Evolutionary conservation across 805 yeast species (phyloP).

Genomic region (Hanseniaspora taiwanica): DNA sequence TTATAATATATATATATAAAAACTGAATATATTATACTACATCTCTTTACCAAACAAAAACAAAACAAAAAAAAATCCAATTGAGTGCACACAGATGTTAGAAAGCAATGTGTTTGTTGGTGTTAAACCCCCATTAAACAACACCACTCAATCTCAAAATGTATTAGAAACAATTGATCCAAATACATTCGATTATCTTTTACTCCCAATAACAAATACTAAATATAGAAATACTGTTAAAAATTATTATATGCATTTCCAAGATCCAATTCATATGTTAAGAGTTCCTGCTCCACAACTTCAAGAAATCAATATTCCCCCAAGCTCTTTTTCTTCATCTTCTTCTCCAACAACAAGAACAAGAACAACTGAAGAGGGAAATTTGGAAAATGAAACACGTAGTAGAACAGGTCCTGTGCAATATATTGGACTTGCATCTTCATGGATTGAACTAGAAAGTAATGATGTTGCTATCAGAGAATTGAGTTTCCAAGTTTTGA

Average conservation of each 20-base stretch:
- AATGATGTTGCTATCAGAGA: constrained; percentile 34
- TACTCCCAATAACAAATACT: constrained; percentile 42
- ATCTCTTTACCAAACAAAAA: no score
- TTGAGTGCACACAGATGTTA: no score
- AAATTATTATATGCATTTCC: constrained; percentile 4
- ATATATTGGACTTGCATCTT: constrained; percentile 41
- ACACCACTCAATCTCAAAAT: constrained; percentile 19
- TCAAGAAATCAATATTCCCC: constrained; percentile 22
- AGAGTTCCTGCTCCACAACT: constrained; percentile 20
- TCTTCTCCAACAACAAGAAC: no score
- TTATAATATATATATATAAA: no score
- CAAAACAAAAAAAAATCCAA: no score
- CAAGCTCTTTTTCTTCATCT: constrained; percentile 8
- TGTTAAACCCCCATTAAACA: constrained; percentile 30
- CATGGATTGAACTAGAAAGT: constrained; percentile 61
- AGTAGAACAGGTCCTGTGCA: not conserved
- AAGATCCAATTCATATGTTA: constrained; percentile 7
- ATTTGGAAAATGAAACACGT: no score
- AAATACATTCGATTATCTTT: constrained; percentile 34
- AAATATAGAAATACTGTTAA: constrained; percentile 33
- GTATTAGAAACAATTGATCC: constrained; percentile 18
- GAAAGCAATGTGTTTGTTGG: constrained; percentile 30
- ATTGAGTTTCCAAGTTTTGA: constrained; percentile 43
- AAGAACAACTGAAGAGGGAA: no score
- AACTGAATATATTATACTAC: no score